Conservation (phyloP, 2,329 filamentous ascomycete genomes). For the Stachybotrys elegans region DNA sequence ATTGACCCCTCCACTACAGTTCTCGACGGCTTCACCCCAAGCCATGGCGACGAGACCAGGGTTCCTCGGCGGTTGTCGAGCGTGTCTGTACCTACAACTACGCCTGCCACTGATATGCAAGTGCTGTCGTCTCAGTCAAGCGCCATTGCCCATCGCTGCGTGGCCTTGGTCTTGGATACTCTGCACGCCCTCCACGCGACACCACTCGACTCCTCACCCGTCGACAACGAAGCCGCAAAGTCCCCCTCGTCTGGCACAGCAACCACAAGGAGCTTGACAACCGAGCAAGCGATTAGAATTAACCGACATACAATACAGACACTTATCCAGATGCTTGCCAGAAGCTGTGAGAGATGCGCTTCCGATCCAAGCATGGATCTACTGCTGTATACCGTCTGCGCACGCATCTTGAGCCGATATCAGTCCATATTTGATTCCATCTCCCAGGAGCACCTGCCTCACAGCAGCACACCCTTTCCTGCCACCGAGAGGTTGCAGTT, state of each 20-base stretch:
- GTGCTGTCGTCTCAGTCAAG: not conserved
- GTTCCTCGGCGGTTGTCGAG: not conserved
- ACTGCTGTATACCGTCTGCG: not conserved
- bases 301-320: not conserved
- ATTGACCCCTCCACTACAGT: not conserved
- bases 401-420: not conserved
- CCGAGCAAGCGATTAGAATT: not conserved
- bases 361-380: not conserved
- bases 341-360: not conserved
- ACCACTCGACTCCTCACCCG: not conserved
- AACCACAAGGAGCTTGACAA: not conserved
- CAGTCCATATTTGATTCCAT: not conserved
- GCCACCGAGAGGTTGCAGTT: not conserved
- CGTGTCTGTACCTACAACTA: not conserved
- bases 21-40: not conserved
- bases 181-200: not conserved
- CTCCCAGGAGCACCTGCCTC: not conserved
- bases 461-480: not conserved
- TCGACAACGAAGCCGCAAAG: not conserved
- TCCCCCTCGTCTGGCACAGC: not conserved
- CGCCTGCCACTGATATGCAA: not conserved
- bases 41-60: not conserved
- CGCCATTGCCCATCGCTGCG: not conserved
- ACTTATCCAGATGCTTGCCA: not conserved
- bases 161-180: not conserved